Base-by-base conservation (phyloP, 768 basidiomycete species). In the Dioszegia hungarica region DNA sequence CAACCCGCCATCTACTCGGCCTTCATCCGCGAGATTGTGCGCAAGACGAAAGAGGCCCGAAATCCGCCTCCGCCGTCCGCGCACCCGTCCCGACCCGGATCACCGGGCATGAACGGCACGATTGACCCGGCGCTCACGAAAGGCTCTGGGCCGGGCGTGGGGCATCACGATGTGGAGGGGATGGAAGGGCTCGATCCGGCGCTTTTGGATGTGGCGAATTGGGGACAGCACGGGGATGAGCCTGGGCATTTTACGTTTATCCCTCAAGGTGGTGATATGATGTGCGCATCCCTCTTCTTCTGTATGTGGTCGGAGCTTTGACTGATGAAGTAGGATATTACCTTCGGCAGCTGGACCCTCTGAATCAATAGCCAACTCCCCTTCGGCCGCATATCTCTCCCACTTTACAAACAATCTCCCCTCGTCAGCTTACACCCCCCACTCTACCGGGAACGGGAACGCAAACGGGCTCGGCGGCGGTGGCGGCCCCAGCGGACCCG, bases 1-100 rank as follows among this genome's bases (percentile, higher is more conserved):
- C 92, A 93, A 0, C 92, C 94, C 0, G 87, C 89, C 5, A 80
- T 98, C 36, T 97, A 97, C 79, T 85, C 86, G 69, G 80, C 82
- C 19, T 90, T 92, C 79, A 79, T 92, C 22, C 85, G 85, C 2
- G 86, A 87, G 2, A 82, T 94, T 29, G 66, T 73, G 8, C 63
- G 68, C 22, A 67, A 68, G 45, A 73, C 68, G 3, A 37, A 53
- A 37, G 71, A 73, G 56, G 40, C 61, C 10, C 56, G 63, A 25
- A 33, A 56, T 5, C 57, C 55, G 8, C 38, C 31, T 24, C 43
- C 19, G 9, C 29, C 56, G 29, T 45, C 46, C 40, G 40, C 9
- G 20, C 28, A 20, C 5, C 45, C 24, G 19, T 41, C 38, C 28
- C 54, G 28, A 3, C 39, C 34, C 17, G 10, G 28, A 19, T 31